These are phyloP conservation scores for Botrytis porri DNA, from an alignment of 2,329 filamentous ascomycete species.

Conservation along the genomic window DNA sequence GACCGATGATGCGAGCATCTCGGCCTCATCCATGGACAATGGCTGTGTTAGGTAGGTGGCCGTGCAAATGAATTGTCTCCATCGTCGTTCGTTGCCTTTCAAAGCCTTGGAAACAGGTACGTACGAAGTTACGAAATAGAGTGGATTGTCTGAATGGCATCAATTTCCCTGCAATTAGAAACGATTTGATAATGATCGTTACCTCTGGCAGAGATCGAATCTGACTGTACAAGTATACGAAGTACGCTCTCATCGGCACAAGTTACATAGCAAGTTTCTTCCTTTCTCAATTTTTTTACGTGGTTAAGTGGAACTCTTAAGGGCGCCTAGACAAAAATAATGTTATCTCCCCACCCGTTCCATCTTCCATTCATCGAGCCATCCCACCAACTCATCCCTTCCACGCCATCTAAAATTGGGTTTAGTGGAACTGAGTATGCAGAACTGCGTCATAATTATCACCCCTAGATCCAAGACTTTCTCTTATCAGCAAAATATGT, in stretches of 20 bases:
- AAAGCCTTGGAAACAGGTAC: background rate
- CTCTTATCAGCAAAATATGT: background rate
- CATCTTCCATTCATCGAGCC: background rate
- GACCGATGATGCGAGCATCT: background rate
- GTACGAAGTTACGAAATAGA: background rate
- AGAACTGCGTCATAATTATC: conserved; percentile 1
- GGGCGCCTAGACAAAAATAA: background rate
- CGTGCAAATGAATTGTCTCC: background rate
- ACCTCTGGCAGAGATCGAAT: background rate
- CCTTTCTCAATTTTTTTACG: background rate
- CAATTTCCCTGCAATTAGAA: background rate
- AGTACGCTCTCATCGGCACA: background rate
- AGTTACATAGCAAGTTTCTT: background rate
- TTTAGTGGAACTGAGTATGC: background rate
- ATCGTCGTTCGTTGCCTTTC: background rate
- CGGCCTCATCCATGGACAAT: background rate
- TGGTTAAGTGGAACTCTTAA: conserved; percentile 5
- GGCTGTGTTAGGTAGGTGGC: background rate
- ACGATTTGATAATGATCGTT: background rate
- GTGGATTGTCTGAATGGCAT: background rate
- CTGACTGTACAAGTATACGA: background rate
- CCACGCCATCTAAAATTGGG: background rate
- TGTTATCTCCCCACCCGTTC: background rate
- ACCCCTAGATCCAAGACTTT: background rate
- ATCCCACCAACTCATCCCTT: background rate